Percentiles rank a stretch among this genome's conserved stretches.
phyloP scores from a whole-genome alignment of 441 rosid genomes.

The Erodium moschatum region DNA sequence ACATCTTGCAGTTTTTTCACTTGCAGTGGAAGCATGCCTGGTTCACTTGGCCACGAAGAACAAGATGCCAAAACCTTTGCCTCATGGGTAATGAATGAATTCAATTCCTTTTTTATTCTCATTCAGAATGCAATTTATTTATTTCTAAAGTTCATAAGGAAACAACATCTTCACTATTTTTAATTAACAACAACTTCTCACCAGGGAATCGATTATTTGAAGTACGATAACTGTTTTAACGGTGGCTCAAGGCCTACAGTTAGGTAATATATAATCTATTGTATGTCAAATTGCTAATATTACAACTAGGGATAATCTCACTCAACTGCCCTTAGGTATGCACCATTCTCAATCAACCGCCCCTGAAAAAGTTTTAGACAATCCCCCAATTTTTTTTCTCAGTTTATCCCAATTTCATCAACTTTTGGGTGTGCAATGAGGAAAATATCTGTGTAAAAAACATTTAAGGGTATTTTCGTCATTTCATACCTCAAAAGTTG shows the following conservation, averaged over 20 bases:
- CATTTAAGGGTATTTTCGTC: too few species aligned
- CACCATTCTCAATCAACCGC: too few species aligned
- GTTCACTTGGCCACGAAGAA: constrained; percentile 65
- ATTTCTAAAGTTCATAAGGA: neutral
- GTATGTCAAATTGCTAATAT: neutral
- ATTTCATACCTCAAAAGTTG: too few species aligned
- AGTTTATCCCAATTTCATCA: too few species aligned
- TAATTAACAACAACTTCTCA: constrained; percentile 11
- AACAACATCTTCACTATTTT: neutral
- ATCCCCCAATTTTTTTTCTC: too few species aligned
- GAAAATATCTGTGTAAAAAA: too few species aligned
- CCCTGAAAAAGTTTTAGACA: too few species aligned
- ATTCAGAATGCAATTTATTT: neutral
- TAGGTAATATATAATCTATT: constrained; percentile 36
- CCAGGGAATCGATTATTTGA: constrained; percentile 69
- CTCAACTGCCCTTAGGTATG: too few species aligned
- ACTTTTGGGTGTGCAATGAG: too few species aligned
- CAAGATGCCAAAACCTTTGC: constrained; percentile 71
- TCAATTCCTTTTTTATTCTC: neutral
- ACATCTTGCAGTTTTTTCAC: constrained; percentile 42
- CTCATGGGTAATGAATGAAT: constrained; percentile 41
- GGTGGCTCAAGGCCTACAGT: constrained; percentile 53
- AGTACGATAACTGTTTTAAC: constrained; percentile 64
- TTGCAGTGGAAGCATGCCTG: constrained; percentile 62
- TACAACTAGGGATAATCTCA: too few species aligned